Percentiles rank a stretch among this genome's conserved stretches.
Evolutionary conservation across 2,329 filamentous ascomycete species (phyloP).

Genomic region (Fusarium begoniae): DNA sequence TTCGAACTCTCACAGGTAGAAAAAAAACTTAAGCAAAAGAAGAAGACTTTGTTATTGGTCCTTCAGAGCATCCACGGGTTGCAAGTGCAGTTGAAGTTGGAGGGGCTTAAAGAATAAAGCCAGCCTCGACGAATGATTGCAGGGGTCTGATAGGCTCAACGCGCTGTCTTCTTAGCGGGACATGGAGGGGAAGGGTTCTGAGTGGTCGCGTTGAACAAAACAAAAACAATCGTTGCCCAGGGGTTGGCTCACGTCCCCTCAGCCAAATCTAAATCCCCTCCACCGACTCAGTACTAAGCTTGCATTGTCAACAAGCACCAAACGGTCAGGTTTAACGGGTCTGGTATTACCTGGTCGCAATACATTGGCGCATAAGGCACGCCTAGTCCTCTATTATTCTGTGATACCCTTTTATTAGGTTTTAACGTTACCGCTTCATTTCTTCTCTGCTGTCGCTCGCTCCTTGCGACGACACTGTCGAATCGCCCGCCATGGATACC

Average conservation of each 20-base stretch:
- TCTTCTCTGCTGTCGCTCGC: conserved; percentile 17
- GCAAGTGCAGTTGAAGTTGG: conserved; percentile 22
- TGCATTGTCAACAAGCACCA: conserved; percentile 24
- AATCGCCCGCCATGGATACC: conserved; percentile 68
- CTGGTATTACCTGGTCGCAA: conserved; percentile 12
- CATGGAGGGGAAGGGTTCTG: conserved; percentile 36
- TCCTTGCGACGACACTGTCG: conserved; percentile 27
- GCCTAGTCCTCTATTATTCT: not conserved
- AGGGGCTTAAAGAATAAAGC: conserved; percentile 32
- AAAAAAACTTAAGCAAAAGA: not conserved
- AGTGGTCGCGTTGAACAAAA: conserved; percentile 46
- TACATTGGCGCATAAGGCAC: conserved; percentile 1
- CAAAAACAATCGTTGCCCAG: conserved; percentile 47
- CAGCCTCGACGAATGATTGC: conserved; percentile 24
- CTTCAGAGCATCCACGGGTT: conserved; percentile 8
- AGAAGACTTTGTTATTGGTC: conserved; percentile 4
- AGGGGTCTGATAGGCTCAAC: conserved; percentile 35
- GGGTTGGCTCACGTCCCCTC: conserved; percentile 21
- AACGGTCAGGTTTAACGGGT: conserved; percentile 29
- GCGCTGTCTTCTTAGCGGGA: conserved; percentile 39
- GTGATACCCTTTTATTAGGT: conserved; percentile 28
- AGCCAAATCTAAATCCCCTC: conserved; percentile 28
- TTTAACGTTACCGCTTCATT: conserved; percentile 10
- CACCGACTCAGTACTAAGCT: conserved; percentile 9
- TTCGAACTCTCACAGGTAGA: not conserved